Conservation (phyloP, 805 yeast genomes). For the Barnettozyma salicaria region DNA sequence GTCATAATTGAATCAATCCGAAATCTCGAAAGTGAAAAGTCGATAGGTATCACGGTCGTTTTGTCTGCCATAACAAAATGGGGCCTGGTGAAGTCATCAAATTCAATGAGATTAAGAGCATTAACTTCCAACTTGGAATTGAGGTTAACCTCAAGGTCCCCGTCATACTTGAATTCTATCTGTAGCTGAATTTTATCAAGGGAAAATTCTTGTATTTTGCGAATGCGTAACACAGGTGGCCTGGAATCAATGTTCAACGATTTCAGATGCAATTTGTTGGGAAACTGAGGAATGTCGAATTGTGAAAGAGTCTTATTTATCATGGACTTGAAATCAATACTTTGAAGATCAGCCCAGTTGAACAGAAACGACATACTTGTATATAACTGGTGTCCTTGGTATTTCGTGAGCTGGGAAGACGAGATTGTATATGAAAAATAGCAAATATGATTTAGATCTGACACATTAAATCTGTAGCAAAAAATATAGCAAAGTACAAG, state of each 20-base stretch:
- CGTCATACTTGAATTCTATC: conserved; percentile 22
- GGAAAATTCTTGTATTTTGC: conserved; percentile 21
- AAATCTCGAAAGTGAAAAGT: conserved; percentile 17
- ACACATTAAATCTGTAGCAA: no score
- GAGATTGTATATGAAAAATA: no score
- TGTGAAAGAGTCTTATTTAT: conserved; percentile 20
- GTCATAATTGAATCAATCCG: conserved; percentile 20
- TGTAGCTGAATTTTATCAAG: conserved; percentile 19
- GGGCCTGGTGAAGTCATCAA: conserved; percentile 24
- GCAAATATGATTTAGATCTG: no score
- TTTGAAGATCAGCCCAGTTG: conserved; percentile 21
- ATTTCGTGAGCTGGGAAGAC: background rate
- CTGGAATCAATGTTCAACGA: conserved; percentile 13
- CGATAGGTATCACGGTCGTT: conserved; percentile 24
- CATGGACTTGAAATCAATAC: conserved; percentile 19
- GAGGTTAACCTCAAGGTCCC: conserved; percentile 16
- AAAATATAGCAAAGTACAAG: no score
- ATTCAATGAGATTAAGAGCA: conserved; percentile 21
- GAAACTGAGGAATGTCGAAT: conserved; percentile 16
- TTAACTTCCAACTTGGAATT: conserved; percentile 24
- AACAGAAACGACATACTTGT: conserved; percentile 21
- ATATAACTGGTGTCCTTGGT: background rate
- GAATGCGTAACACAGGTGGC: conserved; percentile 20
- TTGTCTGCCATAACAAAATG: conserved; percentile 21
- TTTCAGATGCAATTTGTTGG: conserved; percentile 17